A percentile compares a stretch with the other conserved stretches of the same genome.
Conservation (phyloP, 345 rosid species). For the Camelina laxa region DNA sequence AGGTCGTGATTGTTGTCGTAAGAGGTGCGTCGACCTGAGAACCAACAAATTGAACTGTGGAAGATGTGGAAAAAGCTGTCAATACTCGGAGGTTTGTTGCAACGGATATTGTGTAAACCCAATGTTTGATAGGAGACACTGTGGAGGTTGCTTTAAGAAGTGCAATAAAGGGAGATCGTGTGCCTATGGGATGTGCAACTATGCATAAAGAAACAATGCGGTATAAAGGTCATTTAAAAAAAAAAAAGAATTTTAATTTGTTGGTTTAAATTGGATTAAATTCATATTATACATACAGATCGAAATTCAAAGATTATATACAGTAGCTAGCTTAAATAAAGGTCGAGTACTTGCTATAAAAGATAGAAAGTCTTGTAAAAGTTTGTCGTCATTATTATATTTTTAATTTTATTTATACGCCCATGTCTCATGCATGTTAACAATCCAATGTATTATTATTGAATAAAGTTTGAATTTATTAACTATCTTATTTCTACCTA, state of each 20-base stretch:
- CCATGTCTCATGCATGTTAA: slow-evolving; percentile 12
- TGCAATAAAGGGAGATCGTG: slow-evolving; percentile 61
- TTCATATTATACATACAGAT: slow-evolving; percentile 13
- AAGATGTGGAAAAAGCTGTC: slow-evolving; percentile 60
- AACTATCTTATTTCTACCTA: not conserved
- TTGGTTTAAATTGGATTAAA: slow-evolving; percentile 34
- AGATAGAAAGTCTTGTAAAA: slow-evolving; percentile 21
- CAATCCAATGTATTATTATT: slow-evolving; percentile 8
- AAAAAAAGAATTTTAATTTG: slow-evolving; percentile 11
- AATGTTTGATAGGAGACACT: slow-evolving; percentile 53
- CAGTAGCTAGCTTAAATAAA: slow-evolving; percentile 19
- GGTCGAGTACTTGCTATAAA: slow-evolving; percentile 3
- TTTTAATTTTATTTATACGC: slow-evolving; percentile 21
- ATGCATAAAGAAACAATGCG: slow-evolving; percentile 41
- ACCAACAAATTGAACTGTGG: slow-evolving; percentile 59
- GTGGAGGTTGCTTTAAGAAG: slow-evolving; percentile 65
- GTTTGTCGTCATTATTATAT: slow-evolving; percentile 21
- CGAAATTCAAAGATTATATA: not conserved
- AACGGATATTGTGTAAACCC: slow-evolving; percentile 64
- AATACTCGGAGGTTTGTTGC: slow-evolving; percentile 59
- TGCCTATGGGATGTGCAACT: slow-evolving; percentile 63
- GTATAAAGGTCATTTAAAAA: not conserved
- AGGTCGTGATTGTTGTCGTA: slow-evolving; percentile 65
- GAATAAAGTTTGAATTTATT: slow-evolving; percentile 24
- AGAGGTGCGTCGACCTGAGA: slow-evolving; percentile 53